Evolutionary conservation across 441 rosid species (phyloP).

Genomic region (Brassica balearica): DNA sequence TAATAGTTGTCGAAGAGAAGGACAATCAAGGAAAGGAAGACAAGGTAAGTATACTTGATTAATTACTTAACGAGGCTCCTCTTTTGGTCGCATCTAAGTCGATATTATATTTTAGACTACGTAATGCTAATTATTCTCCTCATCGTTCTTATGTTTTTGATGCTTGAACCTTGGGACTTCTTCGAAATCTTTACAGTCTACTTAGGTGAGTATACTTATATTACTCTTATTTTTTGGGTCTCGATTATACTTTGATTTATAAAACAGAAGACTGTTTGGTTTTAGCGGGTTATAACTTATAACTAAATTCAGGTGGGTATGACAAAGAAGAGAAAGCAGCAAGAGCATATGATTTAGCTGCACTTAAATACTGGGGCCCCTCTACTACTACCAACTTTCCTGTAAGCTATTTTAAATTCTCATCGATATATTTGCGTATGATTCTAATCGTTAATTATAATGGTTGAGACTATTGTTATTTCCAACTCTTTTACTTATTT

Average conservation of each 20-base stretch:
- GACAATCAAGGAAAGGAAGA: slow-evolving; percentile 98
- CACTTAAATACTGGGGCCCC: slow-evolving; percentile 96
- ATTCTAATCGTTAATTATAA: neutral
- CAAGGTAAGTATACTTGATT: slow-evolving; percentile 62
- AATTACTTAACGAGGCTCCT: neutral
- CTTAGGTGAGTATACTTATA: slow-evolving; percentile 63
- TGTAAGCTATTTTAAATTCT: slow-evolving; percentile 39
- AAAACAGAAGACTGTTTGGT: neutral
- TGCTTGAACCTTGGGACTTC: slow-evolving; percentile 39
- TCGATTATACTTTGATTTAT: neutral
- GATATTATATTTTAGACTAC: slow-evolving; percentile 9
- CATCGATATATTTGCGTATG: neutral
- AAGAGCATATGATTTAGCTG: slow-evolving; percentile 93
- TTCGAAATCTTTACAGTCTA: slow-evolving; percentile 60
- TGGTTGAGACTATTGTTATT: neutral
- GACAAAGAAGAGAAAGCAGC: slow-evolving; percentile 99
- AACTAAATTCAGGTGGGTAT: slow-evolving; percentile 73
- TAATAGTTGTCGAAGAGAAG: slow-evolving; percentile 98
- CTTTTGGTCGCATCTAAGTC: neutral
- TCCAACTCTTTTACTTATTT: neutral
- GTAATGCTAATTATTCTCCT: slow-evolving; percentile 27
- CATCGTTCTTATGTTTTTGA: slow-evolving; percentile 21
- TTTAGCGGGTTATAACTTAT: neutral
- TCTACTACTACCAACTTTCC: slow-evolving; percentile 96
- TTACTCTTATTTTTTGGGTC: neutral